Conservation (phyloP, 73 alveolate species). For the Paramecium tetraurelia region DNA sequence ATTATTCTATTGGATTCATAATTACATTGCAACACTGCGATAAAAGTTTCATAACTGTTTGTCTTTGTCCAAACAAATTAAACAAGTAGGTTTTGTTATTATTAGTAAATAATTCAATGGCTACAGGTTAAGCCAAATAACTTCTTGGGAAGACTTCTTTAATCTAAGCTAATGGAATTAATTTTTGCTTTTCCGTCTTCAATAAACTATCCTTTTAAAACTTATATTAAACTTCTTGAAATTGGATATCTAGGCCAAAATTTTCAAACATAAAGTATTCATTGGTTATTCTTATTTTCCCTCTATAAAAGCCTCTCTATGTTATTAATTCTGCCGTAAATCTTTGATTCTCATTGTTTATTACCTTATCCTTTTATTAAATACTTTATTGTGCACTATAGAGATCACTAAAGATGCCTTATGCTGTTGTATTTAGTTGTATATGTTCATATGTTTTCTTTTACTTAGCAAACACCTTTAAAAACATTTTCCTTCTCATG, state of each 20-base stretch:
- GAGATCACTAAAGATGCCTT: not conserved
- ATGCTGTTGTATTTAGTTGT: not conserved
- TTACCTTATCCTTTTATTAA: not conserved
- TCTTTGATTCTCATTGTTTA: not conserved
- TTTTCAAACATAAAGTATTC: constrained; percentile 38
- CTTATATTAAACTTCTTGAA: not conserved
- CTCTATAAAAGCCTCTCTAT: constrained; percentile 28
- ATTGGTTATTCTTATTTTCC: not conserved
- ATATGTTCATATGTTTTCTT: constrained; percentile 12
- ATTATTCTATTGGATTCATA: constrained; percentile 61
- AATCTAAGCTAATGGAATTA: not conserved
- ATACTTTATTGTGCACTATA: not conserved
- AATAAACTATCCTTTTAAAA: constrained; percentile 13
- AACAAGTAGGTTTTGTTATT: constrained; percentile 54
- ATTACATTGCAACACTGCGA: not conserved
- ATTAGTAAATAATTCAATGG: constrained; percentile 62
- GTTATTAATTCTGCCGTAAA: constrained; percentile 18
- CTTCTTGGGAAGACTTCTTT: constrained; percentile 59
- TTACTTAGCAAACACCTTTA: constrained; percentile 24
- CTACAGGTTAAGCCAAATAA: constrained; percentile 54
- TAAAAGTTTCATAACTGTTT: not conserved
- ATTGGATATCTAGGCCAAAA: not conserved
- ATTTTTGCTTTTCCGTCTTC: constrained; percentile 14
- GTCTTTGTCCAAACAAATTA: constrained; percentile 31
- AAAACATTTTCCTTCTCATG: constrained; percentile 22